These are phyloP conservation scores for Aspergillus hortae DNA, from an alignment of 2,329 filamentous ascomycete species.

Conservation along the genomic window DNA sequence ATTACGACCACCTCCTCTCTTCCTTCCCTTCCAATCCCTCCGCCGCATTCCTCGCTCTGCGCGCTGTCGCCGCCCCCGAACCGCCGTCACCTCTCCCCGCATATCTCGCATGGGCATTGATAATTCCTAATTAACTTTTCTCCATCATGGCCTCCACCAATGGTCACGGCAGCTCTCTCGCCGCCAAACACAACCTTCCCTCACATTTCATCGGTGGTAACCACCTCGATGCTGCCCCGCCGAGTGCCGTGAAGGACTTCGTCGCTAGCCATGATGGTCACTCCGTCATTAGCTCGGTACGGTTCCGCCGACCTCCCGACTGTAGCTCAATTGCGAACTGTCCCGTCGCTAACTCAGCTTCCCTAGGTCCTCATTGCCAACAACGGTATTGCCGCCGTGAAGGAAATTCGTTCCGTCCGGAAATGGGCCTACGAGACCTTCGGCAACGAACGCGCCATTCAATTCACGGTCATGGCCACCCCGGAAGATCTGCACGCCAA, in stretches of 20 bases:
- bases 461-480: constrained; percentile 99
- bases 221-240: constrained; percentile 72
- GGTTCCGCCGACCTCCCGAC: neutral
- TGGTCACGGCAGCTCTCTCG: constrained; percentile 61
- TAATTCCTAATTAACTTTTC: constrained; percentile 23
- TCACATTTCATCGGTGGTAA: constrained; percentile 98
- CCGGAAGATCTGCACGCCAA: constrained; percentile 97
- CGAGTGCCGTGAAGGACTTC: constrained; percentile 93
- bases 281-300: constrained; percentile 96
- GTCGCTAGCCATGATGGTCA: constrained; percentile 85
- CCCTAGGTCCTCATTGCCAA: constrained; percentile 92
- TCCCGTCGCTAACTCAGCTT: neutral
- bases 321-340: neutral
- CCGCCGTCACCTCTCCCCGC: constrained; percentile 6
- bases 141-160: constrained; percentile 45
- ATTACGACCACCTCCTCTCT: constrained; percentile 4
- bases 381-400: constrained; percentile 99
- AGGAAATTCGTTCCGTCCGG: constrained; percentile 97
- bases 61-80: neutral
- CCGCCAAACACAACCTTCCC: constrained; percentile 76
- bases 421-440: constrained; percentile 99
- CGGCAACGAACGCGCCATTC: constrained; percentile 94
- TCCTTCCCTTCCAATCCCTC: neutral
- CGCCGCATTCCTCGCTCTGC: neutral
- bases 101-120: constrained; percentile 22